Base-by-base conservation (phyloP, 2,329 filamentous ascomycete species). In the Alternaria incomplexa region DNA sequence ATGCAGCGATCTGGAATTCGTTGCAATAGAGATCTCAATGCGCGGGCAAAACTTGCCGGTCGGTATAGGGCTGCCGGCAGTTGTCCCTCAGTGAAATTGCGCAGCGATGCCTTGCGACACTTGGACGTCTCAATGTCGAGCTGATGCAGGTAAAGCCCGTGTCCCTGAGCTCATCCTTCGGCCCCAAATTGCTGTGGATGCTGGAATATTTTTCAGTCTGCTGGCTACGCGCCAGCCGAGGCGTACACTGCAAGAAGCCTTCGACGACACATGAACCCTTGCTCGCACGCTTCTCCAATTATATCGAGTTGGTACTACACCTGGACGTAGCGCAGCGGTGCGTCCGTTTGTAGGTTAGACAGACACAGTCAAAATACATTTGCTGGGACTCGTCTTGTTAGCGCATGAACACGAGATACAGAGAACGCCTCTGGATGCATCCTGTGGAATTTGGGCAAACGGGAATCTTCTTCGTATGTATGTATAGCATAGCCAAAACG, bases 401-500 rank as follows among this genome's bases (percentile, higher is more conserved):
- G 48, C 48, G 13, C 13, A 3, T 52, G 6, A 12, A 2, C 20
- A 2, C 3, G 11, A 25, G 4, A 3, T 0, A 52, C 5, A 25
- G 3, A 3, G 20, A 17, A 40, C 1, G 2, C 20, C 3, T 3
- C 13, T 12, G 1, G 9, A 20, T 36, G 22, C 1, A 6, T 13
- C n/a, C 12, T n/a, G 2, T 2, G 6, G 20, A 40, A 6, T 6
- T 36, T 28, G 9, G 0, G 1, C 13, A 23, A 5, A 22, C 1
- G 17, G 9, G 1, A 3, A 9, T 40, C 28, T 52, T 40, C 17
- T 22, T 23, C 36, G 48, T 52, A 25, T 11, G 10, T 32, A 8
- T 52, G 15, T 5, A 32, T 25, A 11, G 30, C 28, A 52, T 23
- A 8, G 48, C 48, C 28, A 52, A 8, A 3, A 52, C 28, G 5